A percentile compares a stretch with the other conserved stretches of the same genome.
These are phyloP conservation scores for Amauroascus verrucosus DNA, from an alignment of 2,329 filamentous ascomycete genomes.

Conservation along the genomic window DNA sequence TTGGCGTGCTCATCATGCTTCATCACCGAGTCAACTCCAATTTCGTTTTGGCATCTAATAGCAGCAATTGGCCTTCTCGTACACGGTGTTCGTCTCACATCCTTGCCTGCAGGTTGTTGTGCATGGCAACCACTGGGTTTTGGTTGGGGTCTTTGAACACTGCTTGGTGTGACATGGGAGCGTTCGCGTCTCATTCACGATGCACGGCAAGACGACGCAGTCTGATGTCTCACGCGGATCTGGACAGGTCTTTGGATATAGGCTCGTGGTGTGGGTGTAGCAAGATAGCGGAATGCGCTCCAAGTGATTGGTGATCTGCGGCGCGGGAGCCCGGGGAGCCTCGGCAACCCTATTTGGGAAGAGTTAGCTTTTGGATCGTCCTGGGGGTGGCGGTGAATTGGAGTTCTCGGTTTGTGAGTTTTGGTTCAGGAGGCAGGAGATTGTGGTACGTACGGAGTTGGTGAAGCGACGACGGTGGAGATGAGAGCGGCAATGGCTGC, in stretches of 20 bases:
- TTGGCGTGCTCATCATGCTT: background rate
- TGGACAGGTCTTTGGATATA: constrained; percentile 10
- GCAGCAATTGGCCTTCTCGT: constrained; percentile 1
- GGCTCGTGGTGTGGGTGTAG: constrained; percentile 15
- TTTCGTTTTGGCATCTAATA: background rate
- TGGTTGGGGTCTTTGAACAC: constrained; percentile 13
- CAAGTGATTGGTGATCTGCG: constrained; percentile 1
- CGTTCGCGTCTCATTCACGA: constrained; percentile 11
- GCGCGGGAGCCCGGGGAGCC: background rate
- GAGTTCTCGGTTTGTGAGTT: background rate
- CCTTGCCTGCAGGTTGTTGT: constrained; percentile 12
- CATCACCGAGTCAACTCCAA: background rate
- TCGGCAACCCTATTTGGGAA: background rate
- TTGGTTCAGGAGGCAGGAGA: background rate
- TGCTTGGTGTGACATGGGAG: constrained; percentile 12
- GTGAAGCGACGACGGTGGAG: background rate
- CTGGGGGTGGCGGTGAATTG: no score
- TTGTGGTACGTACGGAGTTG: background rate
- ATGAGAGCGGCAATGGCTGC: background rate
- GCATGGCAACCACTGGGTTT: constrained; percentile 11
- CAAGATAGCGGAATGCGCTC: constrained; percentile 3
- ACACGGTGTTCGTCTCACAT: constrained; percentile 12
- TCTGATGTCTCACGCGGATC: background rate
- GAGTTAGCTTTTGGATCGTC: background rate
- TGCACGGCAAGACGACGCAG: constrained; percentile 14